Percentiles rank a stretch among this genome's conserved stretches.
phyloP scores from a whole-genome alignment of 345 rosid species.

The Eutrema heterophyllum region DNA sequence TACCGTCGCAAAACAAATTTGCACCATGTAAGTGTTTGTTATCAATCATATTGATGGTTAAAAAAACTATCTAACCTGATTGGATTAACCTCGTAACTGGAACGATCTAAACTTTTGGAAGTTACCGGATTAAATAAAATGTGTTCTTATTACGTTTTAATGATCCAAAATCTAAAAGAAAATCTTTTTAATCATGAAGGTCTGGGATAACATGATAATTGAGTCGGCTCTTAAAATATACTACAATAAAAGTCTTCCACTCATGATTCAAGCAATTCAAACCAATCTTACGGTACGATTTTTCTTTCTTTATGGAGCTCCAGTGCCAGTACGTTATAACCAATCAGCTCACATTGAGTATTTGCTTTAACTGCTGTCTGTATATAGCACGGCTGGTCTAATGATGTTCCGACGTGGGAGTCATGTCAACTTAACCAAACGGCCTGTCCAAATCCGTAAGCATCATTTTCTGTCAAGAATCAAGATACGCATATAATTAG shows the following conservation, averaged over 20 bases:
- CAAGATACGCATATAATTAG: background rate
- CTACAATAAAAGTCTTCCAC: slow-evolving; percentile 57
- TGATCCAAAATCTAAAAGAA: background rate
- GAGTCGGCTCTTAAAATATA: slow-evolving; percentile 78
- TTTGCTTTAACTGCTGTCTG: background rate
- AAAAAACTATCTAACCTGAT: background rate
- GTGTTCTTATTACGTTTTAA: background rate
- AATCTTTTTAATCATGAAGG: slow-evolving; percentile 15
- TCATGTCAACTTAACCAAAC: slow-evolving; percentile 51
- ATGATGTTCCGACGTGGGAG: slow-evolving; percentile 57
- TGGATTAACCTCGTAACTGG: background rate
- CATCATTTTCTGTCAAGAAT: background rate
- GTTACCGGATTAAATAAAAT: background rate
- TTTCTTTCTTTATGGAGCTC: background rate
- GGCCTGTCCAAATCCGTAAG: slow-evolving; percentile 82
- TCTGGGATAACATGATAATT: slow-evolving; percentile 92
- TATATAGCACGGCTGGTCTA: slow-evolving; percentile 56
- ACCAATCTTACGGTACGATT: slow-evolving; percentile 57
- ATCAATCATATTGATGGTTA: background rate
- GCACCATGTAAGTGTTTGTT: slow-evolving; percentile 69
- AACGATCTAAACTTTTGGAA: background rate
- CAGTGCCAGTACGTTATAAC: background rate
- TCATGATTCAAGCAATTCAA: slow-evolving; percentile 64
- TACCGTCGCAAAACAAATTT: slow-evolving; percentile 79
- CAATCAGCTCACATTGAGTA: background rate